Evolutionary conservation across 176 grass and related monocot species (phyloP).

Genomic region (Lolium rigidum): DNA sequence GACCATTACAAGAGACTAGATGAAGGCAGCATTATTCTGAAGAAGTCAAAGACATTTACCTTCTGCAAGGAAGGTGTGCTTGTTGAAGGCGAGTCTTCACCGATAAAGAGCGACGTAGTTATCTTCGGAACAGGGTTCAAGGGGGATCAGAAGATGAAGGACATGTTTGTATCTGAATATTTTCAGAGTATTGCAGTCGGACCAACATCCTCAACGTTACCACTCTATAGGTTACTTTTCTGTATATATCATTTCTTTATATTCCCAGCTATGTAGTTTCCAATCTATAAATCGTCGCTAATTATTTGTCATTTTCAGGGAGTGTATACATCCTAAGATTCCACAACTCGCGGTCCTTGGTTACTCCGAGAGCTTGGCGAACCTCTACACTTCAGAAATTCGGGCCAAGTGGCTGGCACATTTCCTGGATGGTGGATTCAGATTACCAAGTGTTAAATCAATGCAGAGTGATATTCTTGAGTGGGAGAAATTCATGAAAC

Average conservation of each 20-base stretch:
- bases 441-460: slow-evolving; percentile 44
- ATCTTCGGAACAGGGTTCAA: slow-evolving; percentile 61
- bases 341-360: slow-evolving; percentile 57
- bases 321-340: slow-evolving; percentile 70
- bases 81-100: slow-evolving; percentile 44
- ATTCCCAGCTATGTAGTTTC: background rate
- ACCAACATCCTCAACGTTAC: slow-evolving; percentile 43
- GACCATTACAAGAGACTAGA: slow-evolving; percentile 64
- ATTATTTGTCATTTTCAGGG: slow-evolving; percentile 24
- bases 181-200: slow-evolving; percentile 50
- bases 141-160: slow-evolving; percentile 63
- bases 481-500: slow-evolving; percentile 71
- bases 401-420: slow-evolving; percentile 57
- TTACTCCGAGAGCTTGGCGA: slow-evolving; percentile 69
- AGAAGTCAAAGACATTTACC: slow-evolving; percentile 56
- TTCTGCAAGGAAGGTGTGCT: slow-evolving; percentile 63
- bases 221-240: slow-evolving; percentile 52
- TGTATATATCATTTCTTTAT: background rate
- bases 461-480: slow-evolving; percentile 57
- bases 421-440: slow-evolving; percentile 63
- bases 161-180: slow-evolving; percentile 61
- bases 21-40: slow-evolving; percentile 64
- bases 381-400: slow-evolving; percentile 66
- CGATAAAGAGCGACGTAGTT: slow-evolving; percentile 52
- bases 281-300: background rate